Base-by-base conservation (phyloP, 2,329 filamentous ascomycete species). In the Arthrobotrys conoides region DNA sequence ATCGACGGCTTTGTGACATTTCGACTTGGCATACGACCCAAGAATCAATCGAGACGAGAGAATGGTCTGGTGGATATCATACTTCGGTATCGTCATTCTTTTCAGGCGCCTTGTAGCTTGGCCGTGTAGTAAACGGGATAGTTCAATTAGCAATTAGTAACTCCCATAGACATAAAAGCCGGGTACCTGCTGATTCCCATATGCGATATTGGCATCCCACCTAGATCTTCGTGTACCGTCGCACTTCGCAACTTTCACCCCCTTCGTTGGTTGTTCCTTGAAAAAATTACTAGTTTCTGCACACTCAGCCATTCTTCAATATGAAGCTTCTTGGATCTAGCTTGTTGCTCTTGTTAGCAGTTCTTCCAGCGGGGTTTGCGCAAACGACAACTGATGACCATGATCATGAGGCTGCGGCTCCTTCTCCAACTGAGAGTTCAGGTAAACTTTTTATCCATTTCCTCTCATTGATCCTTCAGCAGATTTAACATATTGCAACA, bases 191-290 rank as follows among this genome's bases (percentile, higher is more conserved):
- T 61, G 36, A 61, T 61, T 20, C 20, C 46, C 9, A 24, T 55
- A 4, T 12, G 18, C 20, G 55, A 14, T 24, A 27, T 8, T 36
- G 24, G 20, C 27, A 51, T 51, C 18, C 36, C 57, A 41, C 57
- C 14, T 10, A 27, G 4, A 44, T 20, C n/a, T 65, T 33, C 5
- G 24, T 41, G 24, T 48, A 41, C 51, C 51, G 51, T 69, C 65
- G 65, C 65, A 57, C 36, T 51, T 69, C 65, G 65, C 65, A 69
- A 69, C 65, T 69, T 59, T 44, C 20, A 3, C 49, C 18, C 30
- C 48, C 48, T 22, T 46, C 38, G 18, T 64, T 36, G 6, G 20
- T 48, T 16, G 16, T 20, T 33, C 30, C n/a, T n/a, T n/a, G n/a
- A n/a, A 18, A 36, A 36, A 20, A 2, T 41, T 41, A 3, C 4